These are phyloP conservation scores for Scheffersomyces lignicola DNA, from an alignment of 1,139 yeast genomes.

Conservation along the genomic window DNA sequence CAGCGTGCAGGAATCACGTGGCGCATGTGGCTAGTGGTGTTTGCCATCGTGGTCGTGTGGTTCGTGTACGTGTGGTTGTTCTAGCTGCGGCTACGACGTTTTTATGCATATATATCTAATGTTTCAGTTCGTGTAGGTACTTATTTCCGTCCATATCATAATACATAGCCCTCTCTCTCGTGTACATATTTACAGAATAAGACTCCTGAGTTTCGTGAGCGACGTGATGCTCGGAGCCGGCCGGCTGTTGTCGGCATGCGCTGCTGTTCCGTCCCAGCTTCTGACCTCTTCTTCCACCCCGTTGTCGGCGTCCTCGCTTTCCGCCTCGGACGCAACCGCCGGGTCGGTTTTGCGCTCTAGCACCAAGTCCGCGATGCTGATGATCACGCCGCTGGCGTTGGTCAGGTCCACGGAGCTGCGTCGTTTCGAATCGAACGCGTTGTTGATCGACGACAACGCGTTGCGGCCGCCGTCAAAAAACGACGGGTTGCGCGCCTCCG, in stretches of 20 bases:
- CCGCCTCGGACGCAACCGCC: not conserved
- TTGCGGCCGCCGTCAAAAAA: constrained; percentile 3
- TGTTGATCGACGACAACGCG: constrained; percentile 14
- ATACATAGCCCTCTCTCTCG: not conserved
- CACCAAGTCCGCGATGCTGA: constrained; percentile 2
- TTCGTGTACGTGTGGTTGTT: constrained; percentile 85
- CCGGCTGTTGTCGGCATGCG: not conserved
- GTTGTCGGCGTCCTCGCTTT: constrained; percentile 4
- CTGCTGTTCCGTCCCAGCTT: not conserved
- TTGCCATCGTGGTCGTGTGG: constrained; percentile 58
- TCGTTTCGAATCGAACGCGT: constrained; percentile 13
- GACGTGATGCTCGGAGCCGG: not conserved
- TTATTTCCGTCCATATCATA: not conserved
- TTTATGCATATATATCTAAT: no score
- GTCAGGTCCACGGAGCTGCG: constrained; percentile 9
- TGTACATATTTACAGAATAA: constrained; percentile 1
- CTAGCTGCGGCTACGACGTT: constrained; percentile 17
- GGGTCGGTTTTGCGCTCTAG: constrained; percentile 3
- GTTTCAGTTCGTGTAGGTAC: no score
- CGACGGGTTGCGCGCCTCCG: not conserved
- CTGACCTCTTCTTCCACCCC: constrained; percentile 6
- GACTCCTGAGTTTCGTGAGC: constrained; percentile 1
- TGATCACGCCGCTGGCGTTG: constrained; percentile 13
- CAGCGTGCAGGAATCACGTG: constrained; percentile 78
- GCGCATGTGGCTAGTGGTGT: constrained; percentile 74